phyloP scores from a whole-genome alignment of 306 rosid genomes.

The Cicer arietinum region DNA sequence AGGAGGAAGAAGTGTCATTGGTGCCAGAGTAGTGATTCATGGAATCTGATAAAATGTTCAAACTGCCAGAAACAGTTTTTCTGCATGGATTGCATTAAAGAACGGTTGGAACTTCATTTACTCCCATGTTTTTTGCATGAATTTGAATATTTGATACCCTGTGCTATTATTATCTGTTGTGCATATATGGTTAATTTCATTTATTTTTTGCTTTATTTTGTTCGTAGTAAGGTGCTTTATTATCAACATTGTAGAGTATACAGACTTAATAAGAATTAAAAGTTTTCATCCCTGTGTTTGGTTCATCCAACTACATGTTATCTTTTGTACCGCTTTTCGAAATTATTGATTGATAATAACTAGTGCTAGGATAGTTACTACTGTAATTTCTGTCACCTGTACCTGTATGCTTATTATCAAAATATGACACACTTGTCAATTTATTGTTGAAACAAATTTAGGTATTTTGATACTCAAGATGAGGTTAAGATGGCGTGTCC shows the following conservation, averaged over 20 bases:
- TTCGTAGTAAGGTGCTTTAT: conserved; percentile 1
- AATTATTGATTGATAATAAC: conserved; percentile 4
- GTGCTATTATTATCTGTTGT: conserved; percentile 1
- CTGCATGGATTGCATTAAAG: conserved; percentile 89
- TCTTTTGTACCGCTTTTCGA: neutral
- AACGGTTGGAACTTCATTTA: conserved; percentile 55
- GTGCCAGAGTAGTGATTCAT: conserved; percentile 75
- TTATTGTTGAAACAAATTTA: conserved; percentile 45
- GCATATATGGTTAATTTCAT: conserved; percentile 34
- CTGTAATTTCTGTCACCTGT: conserved; percentile 26
- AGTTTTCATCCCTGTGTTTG: neutral
- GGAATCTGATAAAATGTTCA: conserved; percentile 72
- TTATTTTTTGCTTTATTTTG: conserved; percentile 34
- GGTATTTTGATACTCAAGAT: conserved; percentile 84
- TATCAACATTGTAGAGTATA: conserved; percentile 15
- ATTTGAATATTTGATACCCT: conserved; percentile 17
- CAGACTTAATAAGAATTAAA: neutral
- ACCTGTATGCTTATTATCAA: conserved; percentile 28
- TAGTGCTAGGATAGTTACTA: neutral
- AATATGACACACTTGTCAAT: conserved; percentile 40
- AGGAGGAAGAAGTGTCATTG: conserved; percentile 85
- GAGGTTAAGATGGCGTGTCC: conserved; percentile 93
- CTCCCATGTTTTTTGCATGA: conserved; percentile 7
- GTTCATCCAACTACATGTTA: conserved; percentile 2
- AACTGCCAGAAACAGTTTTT: conserved; percentile 81